A percentile compares a stretch with the other conserved stretches of the same genome.
These are phyloP conservation scores for Bothriochloa decipiens DNA, from an alignment of 176 grass and related monocot species.

Conservation along the genomic window DNA sequence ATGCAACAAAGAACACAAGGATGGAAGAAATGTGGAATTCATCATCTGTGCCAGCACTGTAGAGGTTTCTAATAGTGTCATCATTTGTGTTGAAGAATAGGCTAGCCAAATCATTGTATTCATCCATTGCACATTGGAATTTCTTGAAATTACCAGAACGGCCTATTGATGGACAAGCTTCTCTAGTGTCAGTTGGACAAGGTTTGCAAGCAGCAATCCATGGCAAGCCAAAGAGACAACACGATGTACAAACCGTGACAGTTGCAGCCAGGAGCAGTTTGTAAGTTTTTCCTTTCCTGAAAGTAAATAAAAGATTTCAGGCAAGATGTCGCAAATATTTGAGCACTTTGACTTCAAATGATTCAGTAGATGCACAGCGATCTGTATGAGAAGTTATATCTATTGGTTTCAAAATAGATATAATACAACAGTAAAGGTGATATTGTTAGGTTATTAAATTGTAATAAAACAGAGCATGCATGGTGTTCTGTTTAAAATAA, in stretches of 20 bases:
- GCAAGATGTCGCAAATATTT: conserved; percentile 14
- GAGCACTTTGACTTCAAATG: background rate
- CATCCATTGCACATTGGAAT: conserved; percentile 70
- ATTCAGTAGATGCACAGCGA: background rate
- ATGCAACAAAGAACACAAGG: conserved; percentile 72
- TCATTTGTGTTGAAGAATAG: conserved; percentile 95
- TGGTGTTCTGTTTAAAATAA: conserved; percentile 4
- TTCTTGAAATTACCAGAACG: conserved; percentile 96
- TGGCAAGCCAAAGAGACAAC: conserved; percentile 84
- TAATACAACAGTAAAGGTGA: conserved; percentile 18
- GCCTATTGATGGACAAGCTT: conserved; percentile 92
- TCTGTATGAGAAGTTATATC: background rate
- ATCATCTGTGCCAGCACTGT: conserved; percentile 71
- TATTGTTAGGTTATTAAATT: background rate
- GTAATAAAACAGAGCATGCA: background rate
- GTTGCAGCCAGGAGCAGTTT: conserved; percentile 80
- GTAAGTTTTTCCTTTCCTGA: conserved; percentile 73
- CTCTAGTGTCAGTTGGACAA: conserved; percentile 62
- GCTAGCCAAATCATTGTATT: conserved; percentile 96
- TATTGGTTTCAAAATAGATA: background rate
- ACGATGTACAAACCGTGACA: conserved; percentile 74
- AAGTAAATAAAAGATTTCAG: conserved; percentile 41
- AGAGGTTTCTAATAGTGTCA: conserved; percentile 92
- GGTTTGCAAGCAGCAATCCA: conserved; percentile 85
- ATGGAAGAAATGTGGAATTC: conserved; percentile 81